Evolutionary conservation across 345 rosid species (phyloP), one percentile per base, ranked within the genome.

Genomic region (Kernera saxatilis): DNA sequence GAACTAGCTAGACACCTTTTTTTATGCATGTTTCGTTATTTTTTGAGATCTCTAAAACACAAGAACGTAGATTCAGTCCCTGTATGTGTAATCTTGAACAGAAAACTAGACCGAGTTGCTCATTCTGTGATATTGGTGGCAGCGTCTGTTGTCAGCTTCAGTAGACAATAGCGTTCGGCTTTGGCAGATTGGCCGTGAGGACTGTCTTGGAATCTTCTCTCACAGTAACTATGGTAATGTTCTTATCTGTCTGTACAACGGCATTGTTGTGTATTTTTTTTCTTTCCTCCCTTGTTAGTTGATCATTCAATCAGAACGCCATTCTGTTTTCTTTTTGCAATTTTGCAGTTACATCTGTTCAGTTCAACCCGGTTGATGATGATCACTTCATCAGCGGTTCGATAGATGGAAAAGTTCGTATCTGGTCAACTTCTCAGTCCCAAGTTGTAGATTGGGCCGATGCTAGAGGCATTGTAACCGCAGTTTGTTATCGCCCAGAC

Each of bases 381-480:
- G 80, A 82, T 65, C 74, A 78, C 82, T 91, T 91, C 84, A 81
- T 89, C 71, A 91, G 86, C 29, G 96, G 97, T 49, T 91, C 97
- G 7, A 84, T 91, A 70, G 97, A 91, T 53, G 96, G 96, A 43
- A 91, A 87, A 84, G 82, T 91, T 62, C 91, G 97, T 35, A 87
- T 89, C 29, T 91, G 97, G 97, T 84, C 83, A 41, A 64, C 80
- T 73, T 71, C 83, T 70, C 69, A 75, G 22, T 80, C 85, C 80
- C 87, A 85, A 53, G 97, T 91, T 67, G 84, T 86, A 60, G 97
- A 91, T 45, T 91, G 97, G 97, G 84, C 82, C 1, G 93, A 88
- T 55, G 64, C 74, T 46, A 79, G 87, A 75, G 91, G 84, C 53
- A 82, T 91, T 27, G 90, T 91, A 32, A 87, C 93, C 56, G 91